Evolutionary conservation across 192 early-diverging fungal genomes (phyloP).

Genomic region (Podila minutissima): DNA sequence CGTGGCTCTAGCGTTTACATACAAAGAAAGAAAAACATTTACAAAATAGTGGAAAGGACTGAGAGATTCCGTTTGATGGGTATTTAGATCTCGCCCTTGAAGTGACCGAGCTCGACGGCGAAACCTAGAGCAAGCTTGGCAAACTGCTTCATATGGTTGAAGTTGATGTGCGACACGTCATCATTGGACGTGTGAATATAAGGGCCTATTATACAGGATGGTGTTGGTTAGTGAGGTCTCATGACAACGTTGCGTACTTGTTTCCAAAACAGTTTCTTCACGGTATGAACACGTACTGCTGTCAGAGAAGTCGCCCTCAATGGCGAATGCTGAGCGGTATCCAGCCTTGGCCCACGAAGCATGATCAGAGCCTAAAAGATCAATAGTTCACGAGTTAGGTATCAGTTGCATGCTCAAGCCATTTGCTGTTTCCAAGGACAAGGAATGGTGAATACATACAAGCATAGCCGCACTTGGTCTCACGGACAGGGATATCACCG

Average conservation of each 20-base stretch:
- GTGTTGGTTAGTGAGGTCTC: background rate
- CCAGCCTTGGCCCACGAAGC: constrained; percentile 92
- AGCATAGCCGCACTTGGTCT: constrained; percentile 90
- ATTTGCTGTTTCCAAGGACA: background rate
- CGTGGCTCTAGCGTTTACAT: no score
- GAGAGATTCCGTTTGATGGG: no score
- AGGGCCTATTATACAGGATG: constrained; percentile 37
- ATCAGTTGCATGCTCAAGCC: background rate
- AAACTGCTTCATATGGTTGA: constrained; percentile 84
- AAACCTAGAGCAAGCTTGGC: constrained; percentile 75
- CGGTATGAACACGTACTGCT: constrained; percentile 55
- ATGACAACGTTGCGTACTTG: no score
- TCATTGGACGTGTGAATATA: constrained; percentile 89
- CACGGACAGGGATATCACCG: constrained; percentile 67
- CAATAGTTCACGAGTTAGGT: constrained; percentile 5
- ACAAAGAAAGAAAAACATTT: no score
- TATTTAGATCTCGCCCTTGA: constrained; percentile 15
- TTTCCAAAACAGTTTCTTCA: no score
- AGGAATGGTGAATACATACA: constrained; percentile 21
- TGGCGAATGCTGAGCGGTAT: constrained; percentile 86
- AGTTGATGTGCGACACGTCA: constrained; percentile 77
- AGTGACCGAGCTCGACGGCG: constrained; percentile 82
- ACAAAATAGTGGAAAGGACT: no score
- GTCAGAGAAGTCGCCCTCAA: constrained; percentile 76
- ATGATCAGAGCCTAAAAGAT: constrained; percentile 80